Conservation (phyloP, 163 green algal species). For the Coccomyxa subellipsoidea region DNA sequence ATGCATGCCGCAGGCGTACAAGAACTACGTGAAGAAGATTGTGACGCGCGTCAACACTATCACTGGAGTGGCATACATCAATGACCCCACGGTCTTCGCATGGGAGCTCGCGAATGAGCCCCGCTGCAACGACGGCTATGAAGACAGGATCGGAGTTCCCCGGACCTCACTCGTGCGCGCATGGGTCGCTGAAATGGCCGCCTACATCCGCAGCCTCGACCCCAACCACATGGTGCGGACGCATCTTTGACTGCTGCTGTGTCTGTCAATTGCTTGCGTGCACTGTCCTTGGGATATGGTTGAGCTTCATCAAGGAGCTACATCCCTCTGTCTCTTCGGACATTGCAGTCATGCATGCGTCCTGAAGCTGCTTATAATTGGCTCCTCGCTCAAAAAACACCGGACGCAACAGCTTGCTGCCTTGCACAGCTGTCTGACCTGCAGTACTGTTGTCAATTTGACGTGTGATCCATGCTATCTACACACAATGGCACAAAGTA, state of each 20-base stretch:
- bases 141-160: neutral
- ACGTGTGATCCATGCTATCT: too few species aligned
- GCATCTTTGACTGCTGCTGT: neutral
- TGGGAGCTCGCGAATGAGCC: conserved; percentile 12
- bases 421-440: too few species aligned
- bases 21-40: conserved; percentile 31
- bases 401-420: too few species aligned
- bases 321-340: too few species aligned
- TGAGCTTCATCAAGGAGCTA: too few species aligned
- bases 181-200: conserved; percentile 56
- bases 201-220: conserved; percentile 50
- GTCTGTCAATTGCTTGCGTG: neutral
- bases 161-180: neutral
- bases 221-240: conserved; percentile 48
- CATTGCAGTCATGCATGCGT: too few species aligned
- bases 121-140: neutral
- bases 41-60: conserved; percentile 34
- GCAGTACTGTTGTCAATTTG: too few species aligned
- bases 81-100: conserved; percentile 59
- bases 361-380: too few species aligned
- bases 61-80: conserved; percentile 37
- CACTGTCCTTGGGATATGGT: too few species aligned
- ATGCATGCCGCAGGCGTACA: conserved; percentile 35
- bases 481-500: too few species aligned
- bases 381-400: too few species aligned